phyloP scores from a whole-genome alignment of 345 rosid species.

The Bretschneidera sinensis region DNA sequence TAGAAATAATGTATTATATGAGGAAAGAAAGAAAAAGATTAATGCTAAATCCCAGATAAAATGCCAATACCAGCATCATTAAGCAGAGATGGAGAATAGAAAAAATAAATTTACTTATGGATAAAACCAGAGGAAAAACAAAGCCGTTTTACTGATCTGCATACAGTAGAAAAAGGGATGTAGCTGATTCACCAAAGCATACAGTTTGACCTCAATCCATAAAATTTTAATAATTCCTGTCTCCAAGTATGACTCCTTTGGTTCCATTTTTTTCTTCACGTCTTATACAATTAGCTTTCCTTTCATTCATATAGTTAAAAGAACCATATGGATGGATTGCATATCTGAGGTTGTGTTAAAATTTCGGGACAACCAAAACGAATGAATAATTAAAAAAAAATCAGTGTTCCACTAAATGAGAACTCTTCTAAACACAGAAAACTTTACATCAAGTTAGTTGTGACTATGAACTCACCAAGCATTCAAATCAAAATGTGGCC shows the following conservation, averaged over 20 bases:
- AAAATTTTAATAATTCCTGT: not conserved
- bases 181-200: not conserved
- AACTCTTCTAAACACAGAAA: not conserved
- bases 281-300: not conserved
- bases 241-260: not conserved
- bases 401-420: not conserved
- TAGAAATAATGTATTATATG: not conserved
- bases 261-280: not conserved
- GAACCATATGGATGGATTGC: not conserved
- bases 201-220: not conserved
- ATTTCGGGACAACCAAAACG: no score
- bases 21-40: not conserved
- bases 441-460: no score
- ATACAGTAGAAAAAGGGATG: not conserved
- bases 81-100: not conserved
- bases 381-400: no score
- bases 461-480: not conserved
- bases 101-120: not conserved
- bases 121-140: not conserved
- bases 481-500: not conserved
- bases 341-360: not conserved
- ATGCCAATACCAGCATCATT: not conserved
- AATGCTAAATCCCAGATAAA: not conserved
- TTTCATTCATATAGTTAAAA: not conserved
- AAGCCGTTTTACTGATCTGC: not conserved